These are phyloP conservation scores for Trichoderma harzianum DNA, from an alignment of 2,329 filamentous ascomycete species.

Conservation along the genomic window DNA sequence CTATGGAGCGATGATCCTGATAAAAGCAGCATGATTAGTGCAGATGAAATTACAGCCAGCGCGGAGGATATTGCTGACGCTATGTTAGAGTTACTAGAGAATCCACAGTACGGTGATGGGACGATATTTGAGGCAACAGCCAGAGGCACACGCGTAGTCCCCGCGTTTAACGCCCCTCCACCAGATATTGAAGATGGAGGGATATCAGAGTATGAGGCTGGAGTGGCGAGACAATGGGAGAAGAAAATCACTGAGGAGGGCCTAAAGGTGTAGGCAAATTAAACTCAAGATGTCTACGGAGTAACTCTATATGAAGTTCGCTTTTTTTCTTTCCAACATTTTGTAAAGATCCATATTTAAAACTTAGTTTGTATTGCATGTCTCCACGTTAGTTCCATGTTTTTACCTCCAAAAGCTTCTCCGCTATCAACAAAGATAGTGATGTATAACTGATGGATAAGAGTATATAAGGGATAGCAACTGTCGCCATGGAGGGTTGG, in stretches of 20 bases:
- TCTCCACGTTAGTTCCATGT: background rate
- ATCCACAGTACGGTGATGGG: background rate
- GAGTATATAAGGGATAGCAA: background rate
- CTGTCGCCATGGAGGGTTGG: background rate
- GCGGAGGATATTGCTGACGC: background rate
- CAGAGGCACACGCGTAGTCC: background rate
- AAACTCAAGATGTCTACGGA: background rate
- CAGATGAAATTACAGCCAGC: background rate
- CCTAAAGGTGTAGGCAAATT: background rate
- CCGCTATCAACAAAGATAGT: background rate
- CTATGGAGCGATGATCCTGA: background rate
- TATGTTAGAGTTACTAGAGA: background rate
- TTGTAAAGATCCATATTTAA: background rate
- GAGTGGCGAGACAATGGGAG: background rate
- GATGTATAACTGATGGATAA: background rate
- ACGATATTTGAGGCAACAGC: background rate
- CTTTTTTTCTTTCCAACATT: background rate
- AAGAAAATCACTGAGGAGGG: background rate
- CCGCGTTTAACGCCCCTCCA: background rate
- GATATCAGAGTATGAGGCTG: background rate
- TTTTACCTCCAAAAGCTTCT: background rate
- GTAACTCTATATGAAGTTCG: background rate
- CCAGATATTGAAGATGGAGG: background rate
- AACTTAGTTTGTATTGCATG: background rate
- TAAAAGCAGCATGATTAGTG: background rate